Percentiles rank a stretch among this genome's conserved stretches.
Conservation (phyloP, 495 filamentous ascomycete species). For the Collariella sp. region DNA sequence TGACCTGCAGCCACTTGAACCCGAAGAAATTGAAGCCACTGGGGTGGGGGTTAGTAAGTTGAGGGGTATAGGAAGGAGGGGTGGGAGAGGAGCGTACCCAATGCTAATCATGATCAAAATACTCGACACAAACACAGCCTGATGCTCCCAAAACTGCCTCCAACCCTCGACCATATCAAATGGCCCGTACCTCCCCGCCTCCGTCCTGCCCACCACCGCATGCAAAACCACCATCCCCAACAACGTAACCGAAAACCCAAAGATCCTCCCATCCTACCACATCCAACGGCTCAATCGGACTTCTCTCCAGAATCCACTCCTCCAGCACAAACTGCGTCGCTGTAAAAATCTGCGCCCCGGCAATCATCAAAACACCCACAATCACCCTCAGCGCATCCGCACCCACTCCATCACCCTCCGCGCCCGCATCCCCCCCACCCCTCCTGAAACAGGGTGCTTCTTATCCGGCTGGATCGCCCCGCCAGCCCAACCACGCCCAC, state of each 20-base stretch:
- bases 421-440: conserved; percentile 14
- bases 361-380: conserved; percentile 80
- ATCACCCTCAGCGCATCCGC: conserved; percentile 61
- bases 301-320: conserved; percentile 87
- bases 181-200: conserved; percentile 67
- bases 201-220: conserved; percentile 61
- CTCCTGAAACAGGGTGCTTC: conserved; percentile 34
- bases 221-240: conserved; percentile 74
- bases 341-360: conserved; percentile 90
- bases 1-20: conserved; percentile 96
- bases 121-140: conserved; percentile 61
- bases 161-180: conserved; percentile 85
- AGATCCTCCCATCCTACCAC: conserved; percentile 93
- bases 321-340: conserved; percentile 93
- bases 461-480: conserved; percentile 67
- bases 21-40: conserved; percentile 99
- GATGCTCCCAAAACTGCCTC: conserved; percentile 62
- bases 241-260: conserved; percentile 79
- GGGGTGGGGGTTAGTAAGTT: neutral
- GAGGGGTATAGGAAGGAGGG: neutral
- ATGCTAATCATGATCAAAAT: conserved; percentile 94
- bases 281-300: conserved; percentile 76
- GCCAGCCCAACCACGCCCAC: conserved; percentile 86
- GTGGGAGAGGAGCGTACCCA: conserved; percentile 51
- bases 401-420: conserved; percentile 13